Conservation (phyloP, 495 filamentous ascomycete species). For the Parachaetomium inaequale region DNA sequence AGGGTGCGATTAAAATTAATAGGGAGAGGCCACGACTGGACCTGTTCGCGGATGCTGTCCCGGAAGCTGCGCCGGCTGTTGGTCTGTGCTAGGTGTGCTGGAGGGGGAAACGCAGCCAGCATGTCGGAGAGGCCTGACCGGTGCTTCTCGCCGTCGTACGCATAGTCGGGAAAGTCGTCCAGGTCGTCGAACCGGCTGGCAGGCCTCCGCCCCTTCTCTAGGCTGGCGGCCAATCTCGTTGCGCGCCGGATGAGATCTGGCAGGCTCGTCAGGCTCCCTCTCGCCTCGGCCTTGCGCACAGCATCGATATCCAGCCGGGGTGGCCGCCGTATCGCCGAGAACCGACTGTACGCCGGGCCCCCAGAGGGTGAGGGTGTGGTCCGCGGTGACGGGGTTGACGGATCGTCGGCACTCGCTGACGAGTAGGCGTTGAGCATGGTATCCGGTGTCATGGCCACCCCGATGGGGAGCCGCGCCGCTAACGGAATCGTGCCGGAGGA, state of each 20-base stretch:
- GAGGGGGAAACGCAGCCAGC: slow-evolving; percentile 85
- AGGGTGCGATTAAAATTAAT: slow-evolving; percentile 25
- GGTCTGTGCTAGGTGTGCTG: slow-evolving; percentile 47
- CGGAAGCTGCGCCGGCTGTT: slow-evolving; percentile 48
- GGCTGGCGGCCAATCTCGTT: slow-evolving; percentile 78
- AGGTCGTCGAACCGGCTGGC: slow-evolving; percentile 62
- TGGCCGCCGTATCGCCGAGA: slow-evolving; percentile 59
- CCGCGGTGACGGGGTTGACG: slow-evolving; percentile 25
- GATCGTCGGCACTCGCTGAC: slow-evolving; percentile 42
- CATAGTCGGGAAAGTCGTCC: slow-evolving; percentile 41
- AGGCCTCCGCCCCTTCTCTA: slow-evolving; percentile 78
- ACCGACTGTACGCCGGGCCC: slow-evolving; percentile 37
- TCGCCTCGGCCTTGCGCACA: slow-evolving; percentile 70
- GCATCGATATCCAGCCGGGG: slow-evolving; percentile 76
- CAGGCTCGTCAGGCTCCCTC: slow-evolving; percentile 85
- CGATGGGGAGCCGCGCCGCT: slow-evolving; percentile 23
- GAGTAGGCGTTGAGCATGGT: slow-evolving; percentile 45
- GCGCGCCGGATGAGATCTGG: slow-evolving; percentile 87
- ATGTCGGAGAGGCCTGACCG: slow-evolving; percentile 77
- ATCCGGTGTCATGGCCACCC: slow-evolving; percentile 33
- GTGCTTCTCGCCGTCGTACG: slow-evolving; percentile 40
- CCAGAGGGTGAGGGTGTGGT: slow-evolving; percentile 33
- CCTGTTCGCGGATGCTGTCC: slow-evolving; percentile 36
- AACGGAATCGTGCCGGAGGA: slow-evolving; percentile 37
- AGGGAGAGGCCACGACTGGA: slow-evolving; percentile 43